Evolutionary conservation across 129 eudicot species (phyloP).

Genomic region (Chrysanthemum makinoi): DNA sequence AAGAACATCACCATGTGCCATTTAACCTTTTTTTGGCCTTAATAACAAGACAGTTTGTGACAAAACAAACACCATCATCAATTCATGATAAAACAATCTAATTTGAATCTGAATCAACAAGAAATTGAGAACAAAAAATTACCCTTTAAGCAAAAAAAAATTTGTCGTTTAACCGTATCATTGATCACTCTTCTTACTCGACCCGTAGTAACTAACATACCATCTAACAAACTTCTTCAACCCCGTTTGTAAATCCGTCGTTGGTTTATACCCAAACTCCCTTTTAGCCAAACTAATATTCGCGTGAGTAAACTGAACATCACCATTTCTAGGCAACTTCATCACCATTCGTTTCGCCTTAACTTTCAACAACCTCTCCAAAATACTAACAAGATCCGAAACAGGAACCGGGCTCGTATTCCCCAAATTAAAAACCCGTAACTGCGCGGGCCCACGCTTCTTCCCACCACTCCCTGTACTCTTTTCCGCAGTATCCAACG

Average conservation of each 20-base stretch:
- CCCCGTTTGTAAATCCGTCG: slow-evolving; percentile 80
- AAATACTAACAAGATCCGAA: slow-evolving; percentile 61
- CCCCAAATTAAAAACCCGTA: slow-evolving; percentile 76
- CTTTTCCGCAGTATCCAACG: slow-evolving; percentile 83
- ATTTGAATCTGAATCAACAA: slow-evolving; percentile 52
- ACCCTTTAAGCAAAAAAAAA: slow-evolving; percentile 14
- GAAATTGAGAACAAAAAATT: slow-evolving; percentile 34
- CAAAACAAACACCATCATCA: slow-evolving; percentile 7
- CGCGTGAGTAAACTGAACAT: slow-evolving; percentile 80
- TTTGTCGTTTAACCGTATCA: slow-evolving; percentile 28
- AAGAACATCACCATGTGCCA: slow-evolving; percentile 35
- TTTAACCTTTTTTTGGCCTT: slow-evolving; percentile 22
- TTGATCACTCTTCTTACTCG: slow-evolving; percentile 58
- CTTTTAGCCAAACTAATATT: slow-evolving; percentile 66
- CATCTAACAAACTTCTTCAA: slow-evolving; percentile 83
- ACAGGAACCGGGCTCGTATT: slow-evolving; percentile 87
- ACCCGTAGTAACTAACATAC: slow-evolving; percentile 71
- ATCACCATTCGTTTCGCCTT: slow-evolving; percentile 60
- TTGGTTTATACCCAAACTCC: slow-evolving; percentile 76
- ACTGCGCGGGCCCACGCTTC: slow-evolving; percentile 72
- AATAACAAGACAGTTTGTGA: slow-evolving; percentile 37
- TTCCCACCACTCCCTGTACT: slow-evolving; percentile 90
- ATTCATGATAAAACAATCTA: slow-evolving; percentile 36
- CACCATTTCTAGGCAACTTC: slow-evolving; percentile 86
- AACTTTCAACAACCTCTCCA: slow-evolving; percentile 71